Percentiles rank a stretch among this genome's conserved stretches.
Evolutionary conservation across 768 basidiomycete species (phyloP).

Genomic region (Asterophora parasitica): DNA sequence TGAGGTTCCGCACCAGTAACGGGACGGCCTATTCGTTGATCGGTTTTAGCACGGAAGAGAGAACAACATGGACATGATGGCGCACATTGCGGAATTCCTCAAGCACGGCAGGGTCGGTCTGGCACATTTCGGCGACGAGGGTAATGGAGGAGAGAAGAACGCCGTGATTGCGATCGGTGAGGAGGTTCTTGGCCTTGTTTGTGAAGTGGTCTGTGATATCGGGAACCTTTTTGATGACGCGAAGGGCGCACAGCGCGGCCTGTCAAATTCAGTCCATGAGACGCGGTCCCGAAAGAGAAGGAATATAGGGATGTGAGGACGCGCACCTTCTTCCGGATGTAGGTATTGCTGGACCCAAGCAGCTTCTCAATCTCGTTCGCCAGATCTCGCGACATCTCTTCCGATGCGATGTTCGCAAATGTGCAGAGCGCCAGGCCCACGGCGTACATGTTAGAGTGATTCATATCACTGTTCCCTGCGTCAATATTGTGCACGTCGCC

Average conservation of each 20-base stretch:
- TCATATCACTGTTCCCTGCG: constrained; percentile 77
- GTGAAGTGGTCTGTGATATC: constrained; percentile 93
- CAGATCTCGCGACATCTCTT: constrained; percentile 98
- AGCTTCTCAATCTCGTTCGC: constrained; percentile 98
- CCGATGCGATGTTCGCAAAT: constrained; percentile 97
- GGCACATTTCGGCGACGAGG: constrained; percentile 92
- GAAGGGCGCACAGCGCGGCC: constrained; percentile 93
- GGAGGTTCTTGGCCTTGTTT: constrained; percentile 79
- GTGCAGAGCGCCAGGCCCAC: constrained; percentile 97
- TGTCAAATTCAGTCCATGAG: constrained; percentile 26
- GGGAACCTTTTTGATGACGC: constrained; percentile 93
- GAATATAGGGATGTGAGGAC: constrained; percentile 12
- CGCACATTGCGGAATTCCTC: constrained; percentile 89
- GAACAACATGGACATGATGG: constrained; percentile 5
- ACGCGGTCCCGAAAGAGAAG: not conserved
- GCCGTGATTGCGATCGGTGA: constrained; percentile 96
- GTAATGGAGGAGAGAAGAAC: constrained; percentile 93
- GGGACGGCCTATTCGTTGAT: constrained; percentile 67
- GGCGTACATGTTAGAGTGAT: constrained; percentile 98
- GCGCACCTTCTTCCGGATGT: constrained; percentile 94
- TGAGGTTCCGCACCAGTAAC: constrained; percentile 89
- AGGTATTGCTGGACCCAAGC: constrained; percentile 94
- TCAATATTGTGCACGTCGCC: not conserved
- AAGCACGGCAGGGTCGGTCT: constrained; percentile 63
- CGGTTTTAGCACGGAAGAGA: constrained; percentile 3